Evolutionary conservation across 2,329 filamentous ascomycete species (phyloP).

Genomic region (Colletotrichum eleusines): DNA sequence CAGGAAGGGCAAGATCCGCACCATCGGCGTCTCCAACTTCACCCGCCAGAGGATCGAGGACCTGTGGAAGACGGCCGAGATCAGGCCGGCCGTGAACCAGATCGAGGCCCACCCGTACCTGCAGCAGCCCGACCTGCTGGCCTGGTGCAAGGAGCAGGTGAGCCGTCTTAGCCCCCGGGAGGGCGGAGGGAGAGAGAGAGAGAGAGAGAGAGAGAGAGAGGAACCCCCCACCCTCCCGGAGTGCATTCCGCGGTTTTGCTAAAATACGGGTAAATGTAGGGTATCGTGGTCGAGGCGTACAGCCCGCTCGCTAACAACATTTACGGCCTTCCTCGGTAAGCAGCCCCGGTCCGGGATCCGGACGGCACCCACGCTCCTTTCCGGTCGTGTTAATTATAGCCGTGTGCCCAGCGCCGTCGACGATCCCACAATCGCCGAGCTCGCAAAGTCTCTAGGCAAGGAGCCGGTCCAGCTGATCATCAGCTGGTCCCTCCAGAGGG

Average conservation of each 20-base stretch:
- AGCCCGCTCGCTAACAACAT: constrained; percentile 73
- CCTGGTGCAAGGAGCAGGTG: constrained; percentile 60
- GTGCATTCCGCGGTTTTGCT: constrained; percentile 23
- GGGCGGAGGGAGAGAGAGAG: too few relatives aligned
- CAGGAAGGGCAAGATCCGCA: constrained; percentile 63
- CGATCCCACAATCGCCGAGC: constrained; percentile 61
- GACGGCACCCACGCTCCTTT: not conserved
- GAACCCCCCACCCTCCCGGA: constrained; percentile 4
- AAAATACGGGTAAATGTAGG: constrained; percentile 48
- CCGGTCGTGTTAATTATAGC: too few relatives aligned
- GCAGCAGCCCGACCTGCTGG: constrained; percentile 61
- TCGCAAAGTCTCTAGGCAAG: constrained; percentile 64
- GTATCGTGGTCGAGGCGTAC: constrained; percentile 66
- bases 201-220: not conserved
- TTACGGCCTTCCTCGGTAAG: constrained; percentile 46
- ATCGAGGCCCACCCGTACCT: constrained; percentile 62
- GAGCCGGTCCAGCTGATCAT: constrained; percentile 66
- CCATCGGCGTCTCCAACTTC: constrained; percentile 72
- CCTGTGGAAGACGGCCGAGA: constrained; percentile 59
- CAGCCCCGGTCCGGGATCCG: not conserved
- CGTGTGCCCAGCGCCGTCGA: constrained; percentile 57
- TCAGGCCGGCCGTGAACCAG: constrained; percentile 65
- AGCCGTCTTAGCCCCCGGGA: not conserved
- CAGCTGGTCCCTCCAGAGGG: constrained; percentile 66
- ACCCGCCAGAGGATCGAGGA: constrained; percentile 65